Evolutionary conservation across 1,284 basidiomycete species (phyloP).

Genomic region (Waitea zeae): DNA sequence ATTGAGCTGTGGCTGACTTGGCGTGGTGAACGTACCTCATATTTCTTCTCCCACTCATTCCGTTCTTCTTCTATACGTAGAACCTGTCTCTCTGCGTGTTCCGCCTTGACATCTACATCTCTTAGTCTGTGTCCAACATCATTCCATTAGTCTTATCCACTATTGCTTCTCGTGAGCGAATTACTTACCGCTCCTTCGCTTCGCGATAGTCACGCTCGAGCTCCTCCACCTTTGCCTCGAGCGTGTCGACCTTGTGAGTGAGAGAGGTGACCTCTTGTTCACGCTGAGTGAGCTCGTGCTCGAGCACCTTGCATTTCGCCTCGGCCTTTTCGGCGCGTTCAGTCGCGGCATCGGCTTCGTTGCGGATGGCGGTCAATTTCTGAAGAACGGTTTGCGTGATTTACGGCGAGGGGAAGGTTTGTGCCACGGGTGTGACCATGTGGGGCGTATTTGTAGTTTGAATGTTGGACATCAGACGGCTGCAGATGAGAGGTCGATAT

Average conservation of each 20-base stretch:
- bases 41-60: constrained; percentile 90
- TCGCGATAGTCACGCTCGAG: too few species aligned
- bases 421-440: too few species aligned
- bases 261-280: constrained; percentile 86
- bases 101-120: constrained; percentile 97
- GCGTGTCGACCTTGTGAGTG: constrained; percentile 53
- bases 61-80: constrained; percentile 81
- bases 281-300: constrained; percentile 67
- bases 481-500: too few species aligned
- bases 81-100: constrained; percentile 94
- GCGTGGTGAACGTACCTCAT: constrained; percentile 44
- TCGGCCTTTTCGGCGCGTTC: constrained; percentile 76
- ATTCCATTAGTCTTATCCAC: too few species aligned
- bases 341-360: constrained; percentile 75
- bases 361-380: constrained; percentile 61
- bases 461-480: too few species aligned
- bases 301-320: constrained; percentile 66
- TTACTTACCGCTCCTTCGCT: too few species aligned
- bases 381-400: too few species aligned
- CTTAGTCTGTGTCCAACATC: too few species aligned
- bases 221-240: constrained; percentile 57
- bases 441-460: too few species aligned
- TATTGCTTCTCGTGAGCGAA: too few species aligned
- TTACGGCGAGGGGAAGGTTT: too few species aligned
- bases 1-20: too few species aligned